Evolutionary conservation across 768 basidiomycete species (phyloP).

Genomic region (Chalciporus piperatus): DNA sequence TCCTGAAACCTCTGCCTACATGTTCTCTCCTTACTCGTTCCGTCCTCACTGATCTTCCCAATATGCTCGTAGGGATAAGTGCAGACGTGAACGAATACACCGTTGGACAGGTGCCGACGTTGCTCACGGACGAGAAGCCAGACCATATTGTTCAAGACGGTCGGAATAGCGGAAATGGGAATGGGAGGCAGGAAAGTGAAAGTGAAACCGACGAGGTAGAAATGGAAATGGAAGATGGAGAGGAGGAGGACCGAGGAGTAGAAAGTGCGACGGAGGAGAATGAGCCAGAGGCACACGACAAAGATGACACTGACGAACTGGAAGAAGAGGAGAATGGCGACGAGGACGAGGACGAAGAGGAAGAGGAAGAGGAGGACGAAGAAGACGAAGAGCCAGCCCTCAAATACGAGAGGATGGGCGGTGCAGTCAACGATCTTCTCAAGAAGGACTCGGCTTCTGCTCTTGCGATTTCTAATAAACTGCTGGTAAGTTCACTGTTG

Average conservation of each 20-base stretch:
- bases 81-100: neutral
- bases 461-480: constrained; percentile 68
- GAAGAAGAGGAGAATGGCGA: constrained; percentile 23
- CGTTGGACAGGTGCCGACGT: neutral
- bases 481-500: constrained; percentile 50
- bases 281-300: neutral
- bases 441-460: constrained; percentile 90
- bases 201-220: constrained; percentile 2
- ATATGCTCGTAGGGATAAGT: constrained; percentile 9
- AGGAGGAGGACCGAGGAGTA: neutral
- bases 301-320: constrained; percentile 13
- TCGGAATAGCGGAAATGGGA: constrained; percentile 21
- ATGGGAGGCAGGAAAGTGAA: constrained; percentile 1
- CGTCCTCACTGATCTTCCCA: neutral
- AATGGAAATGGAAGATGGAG: constrained; percentile 6
- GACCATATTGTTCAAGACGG: neutral
- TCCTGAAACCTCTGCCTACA: constrained; percentile 4
- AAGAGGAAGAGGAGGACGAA: constrained; percentile 58
- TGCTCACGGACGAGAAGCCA: neutral
- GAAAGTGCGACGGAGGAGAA: neutral
- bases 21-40: constrained; percentile 3
- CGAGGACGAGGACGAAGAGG: constrained; percentile 42
- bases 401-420: constrained; percentile 84
- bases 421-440: constrained; percentile 70
- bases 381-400: constrained; percentile 91